A percentile compares a stretch with the other conserved stretches of the same genome.
These are phyloP conservation scores for Quercus lobata DNA, from an alignment of 331 rosid species.

Conservation along the genomic window DNA sequence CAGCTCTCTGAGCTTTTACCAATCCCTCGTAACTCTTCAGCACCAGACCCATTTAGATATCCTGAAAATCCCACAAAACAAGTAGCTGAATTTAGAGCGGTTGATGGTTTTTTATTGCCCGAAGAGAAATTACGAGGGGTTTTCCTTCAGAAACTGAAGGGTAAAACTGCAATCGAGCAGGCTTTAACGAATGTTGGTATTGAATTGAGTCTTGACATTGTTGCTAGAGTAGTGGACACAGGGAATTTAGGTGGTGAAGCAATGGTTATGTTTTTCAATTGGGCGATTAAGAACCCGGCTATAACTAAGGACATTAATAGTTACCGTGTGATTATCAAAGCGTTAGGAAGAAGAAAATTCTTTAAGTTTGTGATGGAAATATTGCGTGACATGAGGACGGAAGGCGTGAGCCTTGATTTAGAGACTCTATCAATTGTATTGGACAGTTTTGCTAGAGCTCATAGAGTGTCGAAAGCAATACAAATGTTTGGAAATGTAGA, in stretches of 20 bases:
- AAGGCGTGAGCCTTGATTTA: slow-evolving; percentile 38
- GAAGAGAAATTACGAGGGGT: slow-evolving; percentile 78
- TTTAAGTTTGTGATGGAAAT: slow-evolving; percentile 41
- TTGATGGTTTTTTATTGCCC: slow-evolving; percentile 57
- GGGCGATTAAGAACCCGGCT: slow-evolving; percentile 62
- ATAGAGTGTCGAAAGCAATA: slow-evolving; percentile 58
- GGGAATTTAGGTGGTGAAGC: slow-evolving; percentile 69
- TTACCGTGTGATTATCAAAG: slow-evolving; percentile 57
- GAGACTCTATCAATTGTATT: slow-evolving; percentile 49
- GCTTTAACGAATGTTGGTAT: slow-evolving; percentile 47
- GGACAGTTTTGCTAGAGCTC: slow-evolving; percentile 66
- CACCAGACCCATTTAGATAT: not conserved
- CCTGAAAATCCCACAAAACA: not conserved
- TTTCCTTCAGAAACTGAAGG: slow-evolving; percentile 75
- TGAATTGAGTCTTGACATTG: slow-evolving; percentile 44
- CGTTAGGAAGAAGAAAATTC: slow-evolving; percentile 75
- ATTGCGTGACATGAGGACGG: slow-evolving; percentile 37
- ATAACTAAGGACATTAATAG: slow-evolving; percentile 35
- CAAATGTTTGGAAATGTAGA: slow-evolving; percentile 46
- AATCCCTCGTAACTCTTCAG: not conserved
- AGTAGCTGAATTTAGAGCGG: slow-evolving; percentile 16
- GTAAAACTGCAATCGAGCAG: slow-evolving; percentile 53
- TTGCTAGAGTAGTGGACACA: slow-evolving; percentile 41
- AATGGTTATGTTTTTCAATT: slow-evolving; percentile 67
- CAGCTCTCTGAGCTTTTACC: slow-evolving; percentile 55